phyloP scores from a whole-genome alignment of 2,329 filamentous ascomycete species.

The Fusarium annulatum region DNA sequence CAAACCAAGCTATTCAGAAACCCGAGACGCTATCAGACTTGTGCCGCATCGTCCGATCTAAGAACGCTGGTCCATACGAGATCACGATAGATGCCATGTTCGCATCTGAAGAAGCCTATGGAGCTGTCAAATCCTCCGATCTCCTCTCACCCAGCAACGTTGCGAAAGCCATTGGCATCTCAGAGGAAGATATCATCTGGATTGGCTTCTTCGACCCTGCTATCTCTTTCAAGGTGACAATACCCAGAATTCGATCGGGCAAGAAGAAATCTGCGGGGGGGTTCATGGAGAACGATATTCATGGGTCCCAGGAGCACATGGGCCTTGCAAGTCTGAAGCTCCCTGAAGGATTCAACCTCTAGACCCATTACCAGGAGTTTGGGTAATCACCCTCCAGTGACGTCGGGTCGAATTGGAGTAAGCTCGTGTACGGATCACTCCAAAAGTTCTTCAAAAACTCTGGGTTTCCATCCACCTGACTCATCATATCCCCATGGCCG shows the following conservation, averaged over 20 bases:
- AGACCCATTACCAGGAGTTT: background rate
- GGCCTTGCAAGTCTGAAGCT: constrained; percentile 28
- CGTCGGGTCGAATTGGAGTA: constrained; percentile 15
- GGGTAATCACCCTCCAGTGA: constrained; percentile 1
- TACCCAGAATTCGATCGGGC: constrained; percentile 22
- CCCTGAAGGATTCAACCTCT: background rate
- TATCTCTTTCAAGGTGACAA: constrained; percentile 56
- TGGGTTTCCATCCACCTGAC: background rate
- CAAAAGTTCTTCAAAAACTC: constrained; percentile 27
- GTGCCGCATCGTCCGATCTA: constrained; percentile 58
- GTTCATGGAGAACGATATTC: constrained; percentile 40
- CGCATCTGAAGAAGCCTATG: constrained; percentile 47
- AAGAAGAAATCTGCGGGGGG: constrained; percentile 32
- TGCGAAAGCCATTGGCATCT: constrained; percentile 41
- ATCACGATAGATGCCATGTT: constrained; percentile 66
- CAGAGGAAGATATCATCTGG: constrained; percentile 49
- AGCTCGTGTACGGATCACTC: constrained; percentile 27
- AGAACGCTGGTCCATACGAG: constrained; percentile 59
- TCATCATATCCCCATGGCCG: background rate
- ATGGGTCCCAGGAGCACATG: constrained; percentile 38
- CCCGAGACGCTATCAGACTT: constrained; percentile 47
- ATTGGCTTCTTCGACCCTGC: constrained; percentile 58
- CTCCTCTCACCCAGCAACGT: constrained; percentile 25
- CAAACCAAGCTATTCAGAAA: rapidly evolving
- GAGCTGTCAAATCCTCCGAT: constrained; percentile 12